These are phyloP conservation scores for Hanseniaspora nectarophila DNA, from an alignment of 805 yeast genomes.

Conservation along the genomic window DNA sequence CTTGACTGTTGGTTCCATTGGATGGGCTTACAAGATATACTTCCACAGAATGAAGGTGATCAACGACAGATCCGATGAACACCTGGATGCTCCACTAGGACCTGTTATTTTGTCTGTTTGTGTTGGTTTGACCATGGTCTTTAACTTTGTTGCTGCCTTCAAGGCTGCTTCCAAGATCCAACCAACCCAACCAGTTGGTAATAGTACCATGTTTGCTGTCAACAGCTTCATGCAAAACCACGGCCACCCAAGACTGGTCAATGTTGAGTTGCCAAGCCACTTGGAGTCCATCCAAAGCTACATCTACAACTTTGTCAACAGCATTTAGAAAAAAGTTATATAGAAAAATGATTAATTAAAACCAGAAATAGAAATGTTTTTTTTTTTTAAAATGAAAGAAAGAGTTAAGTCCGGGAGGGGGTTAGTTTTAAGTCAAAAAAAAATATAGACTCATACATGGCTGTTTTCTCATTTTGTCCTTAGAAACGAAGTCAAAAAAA, in stretches of 20 bases:
- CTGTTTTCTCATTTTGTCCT: too few relatives aligned
- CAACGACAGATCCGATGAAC: conserved; percentile 70
- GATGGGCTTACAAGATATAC: conserved; percentile 82
- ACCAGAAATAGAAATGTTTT: too few relatives aligned
- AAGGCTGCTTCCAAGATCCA: conserved; percentile 28
- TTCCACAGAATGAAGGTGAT: conserved; percentile 59
- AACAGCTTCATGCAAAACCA: not conserved
- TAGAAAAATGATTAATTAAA: too few relatives aligned
- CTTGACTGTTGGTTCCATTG: conserved; percentile 68
- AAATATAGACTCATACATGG: too few relatives aligned
- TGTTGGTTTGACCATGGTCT: conserved; percentile 48
- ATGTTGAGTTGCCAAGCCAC: conserved; percentile 16
- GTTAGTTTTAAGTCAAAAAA: too few relatives aligned
- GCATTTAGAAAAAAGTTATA: conserved; percentile 16
- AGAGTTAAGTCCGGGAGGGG: too few relatives aligned
- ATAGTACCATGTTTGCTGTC: not conserved
- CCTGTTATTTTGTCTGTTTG: conserved; percentile 70
- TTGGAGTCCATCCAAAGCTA: conserved; percentile 25
- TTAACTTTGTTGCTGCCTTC: conserved; percentile 65
- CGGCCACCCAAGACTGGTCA: not conserved
- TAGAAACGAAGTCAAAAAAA: too few relatives aligned
- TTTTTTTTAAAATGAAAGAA: too few relatives aligned
- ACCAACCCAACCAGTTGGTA: conserved; percentile 19
- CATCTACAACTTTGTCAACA: conserved; percentile 29
- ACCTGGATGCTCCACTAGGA: conserved; percentile 80